Conservation (phyloP, 2,329 filamentous ascomycete genomes). For the Alternaria conjuncta region DNA sequence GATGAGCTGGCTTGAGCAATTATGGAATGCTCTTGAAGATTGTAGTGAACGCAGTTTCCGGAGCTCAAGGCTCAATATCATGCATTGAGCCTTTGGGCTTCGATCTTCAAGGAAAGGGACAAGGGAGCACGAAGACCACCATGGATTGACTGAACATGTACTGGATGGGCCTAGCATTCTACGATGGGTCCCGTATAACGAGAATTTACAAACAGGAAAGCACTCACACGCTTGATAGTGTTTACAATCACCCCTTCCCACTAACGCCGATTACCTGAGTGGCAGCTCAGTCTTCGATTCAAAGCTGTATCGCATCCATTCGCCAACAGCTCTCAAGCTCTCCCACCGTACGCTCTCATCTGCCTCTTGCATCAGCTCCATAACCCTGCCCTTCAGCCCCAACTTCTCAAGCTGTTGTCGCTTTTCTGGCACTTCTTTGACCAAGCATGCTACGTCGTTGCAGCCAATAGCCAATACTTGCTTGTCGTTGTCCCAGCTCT, state of each 20-base stretch:
- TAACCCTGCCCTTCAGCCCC: slow-evolving; percentile 83
- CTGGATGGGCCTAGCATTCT: slow-evolving; percentile 3
- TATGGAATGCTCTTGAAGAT: background rate
- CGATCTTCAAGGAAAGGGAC: background rate
- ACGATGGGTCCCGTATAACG: background rate
- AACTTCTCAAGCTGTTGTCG: slow-evolving; percentile 79
- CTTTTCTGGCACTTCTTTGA: slow-evolving; percentile 88
- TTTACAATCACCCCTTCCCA: background rate
- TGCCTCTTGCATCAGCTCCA: slow-evolving; percentile 90
- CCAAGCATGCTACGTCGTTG: slow-evolving; percentile 87
- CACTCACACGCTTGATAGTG: slow-evolving; percentile 2
- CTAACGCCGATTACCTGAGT: slow-evolving; percentile 27
- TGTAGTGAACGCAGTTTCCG: background rate
- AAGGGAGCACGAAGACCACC: background rate
- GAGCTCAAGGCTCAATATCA: background rate
- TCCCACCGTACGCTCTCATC: slow-evolving; percentile 94
- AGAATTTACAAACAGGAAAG: slow-evolving; percentile 7
- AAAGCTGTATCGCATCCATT: slow-evolving; percentile 73
- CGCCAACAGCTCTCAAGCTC: slow-evolving; percentile 82
- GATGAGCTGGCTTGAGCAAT: background rate
- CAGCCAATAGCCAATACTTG: slow-evolving; percentile 89
- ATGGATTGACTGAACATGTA: slow-evolving; percentile 3
- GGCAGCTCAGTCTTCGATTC: slow-evolving; percentile 46
- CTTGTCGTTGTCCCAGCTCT: slow-evolving; percentile 85
- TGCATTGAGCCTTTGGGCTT: background rate